phyloP scores from a whole-genome alignment of 805 yeast species.

The Ogataea glucozyma region DNA sequence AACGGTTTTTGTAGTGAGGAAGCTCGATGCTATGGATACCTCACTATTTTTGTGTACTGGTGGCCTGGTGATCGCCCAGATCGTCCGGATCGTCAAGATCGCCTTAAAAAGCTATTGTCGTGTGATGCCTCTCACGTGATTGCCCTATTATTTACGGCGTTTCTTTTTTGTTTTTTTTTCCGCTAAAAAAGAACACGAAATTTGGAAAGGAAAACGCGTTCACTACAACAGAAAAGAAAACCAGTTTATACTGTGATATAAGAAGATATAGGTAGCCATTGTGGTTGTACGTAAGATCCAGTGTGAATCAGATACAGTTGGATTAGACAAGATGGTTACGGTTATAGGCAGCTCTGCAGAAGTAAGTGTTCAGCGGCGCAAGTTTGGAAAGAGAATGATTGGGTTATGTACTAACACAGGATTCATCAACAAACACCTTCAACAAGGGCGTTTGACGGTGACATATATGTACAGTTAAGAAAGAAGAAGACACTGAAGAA shows the following conservation, averaged over 20 bases:
- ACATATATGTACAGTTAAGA: slow-evolving; percentile 41
- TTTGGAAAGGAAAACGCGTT: slow-evolving; percentile 5
- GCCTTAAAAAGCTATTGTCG: too few species aligned
- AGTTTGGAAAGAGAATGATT: slow-evolving; percentile 1
- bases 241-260: background rate
- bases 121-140: background rate
- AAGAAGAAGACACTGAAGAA: slow-evolving; percentile 81
- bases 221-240: slow-evolving; percentile 6
- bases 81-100: too few species aligned
- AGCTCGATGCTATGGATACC: too few species aligned
- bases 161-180: background rate
- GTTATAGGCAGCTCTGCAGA: slow-evolving; percentile 20
- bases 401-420: slow-evolving; percentile 4
- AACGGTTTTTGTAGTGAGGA: too few species aligned
- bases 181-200: slow-evolving; percentile 9
- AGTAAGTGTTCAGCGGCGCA: background rate
- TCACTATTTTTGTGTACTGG: too few species aligned
- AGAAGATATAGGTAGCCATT: too few species aligned
- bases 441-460: background rate
- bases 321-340: slow-evolving; percentile 15
- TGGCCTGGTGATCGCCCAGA: background rate
- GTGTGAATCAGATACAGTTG: background rate
- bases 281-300: too few species aligned
- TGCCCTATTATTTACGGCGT: background rate
- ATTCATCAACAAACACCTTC: slow-evolving; percentile 1